These are phyloP conservation scores for Colletotrichum filicis DNA, from an alignment of 2,329 filamentous ascomycete genomes.

Conservation along the genomic window DNA sequence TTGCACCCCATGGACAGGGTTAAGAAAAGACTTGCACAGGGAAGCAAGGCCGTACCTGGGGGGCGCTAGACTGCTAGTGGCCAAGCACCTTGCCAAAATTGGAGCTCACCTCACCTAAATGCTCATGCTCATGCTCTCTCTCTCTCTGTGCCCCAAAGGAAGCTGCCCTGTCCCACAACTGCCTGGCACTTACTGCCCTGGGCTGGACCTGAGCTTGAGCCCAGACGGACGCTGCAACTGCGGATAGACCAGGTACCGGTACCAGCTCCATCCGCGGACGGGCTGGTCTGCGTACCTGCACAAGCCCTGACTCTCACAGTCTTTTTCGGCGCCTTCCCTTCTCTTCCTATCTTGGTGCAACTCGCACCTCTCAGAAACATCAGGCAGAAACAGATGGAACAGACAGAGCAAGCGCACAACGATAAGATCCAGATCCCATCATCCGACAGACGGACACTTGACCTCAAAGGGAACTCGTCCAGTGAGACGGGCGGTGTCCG, in stretches of 20 bases:
- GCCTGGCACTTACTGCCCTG: background rate
- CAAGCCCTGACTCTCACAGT: constrained; percentile 16
- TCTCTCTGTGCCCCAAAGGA: background rate
- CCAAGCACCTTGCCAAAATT: background rate
- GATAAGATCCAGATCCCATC: too few species aligned
- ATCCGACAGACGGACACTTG: background rate
- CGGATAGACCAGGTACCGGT: constrained; percentile 16
- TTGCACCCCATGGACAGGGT: background rate
- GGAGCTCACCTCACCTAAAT: background rate
- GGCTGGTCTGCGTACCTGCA: constrained; percentile 26
- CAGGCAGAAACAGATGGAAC: background rate
- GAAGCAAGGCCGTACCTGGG: background rate
- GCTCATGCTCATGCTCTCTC: background rate
- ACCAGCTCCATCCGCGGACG: constrained; percentile 7
- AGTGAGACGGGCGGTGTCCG: background rate
- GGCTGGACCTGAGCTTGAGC: background rate
- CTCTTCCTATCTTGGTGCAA: background rate
- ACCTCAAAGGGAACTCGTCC: background rate
- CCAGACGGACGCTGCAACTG: background rate
- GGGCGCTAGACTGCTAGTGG: background rate
- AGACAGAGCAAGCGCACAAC: too few species aligned
- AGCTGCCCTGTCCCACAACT: background rate
- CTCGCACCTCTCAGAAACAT: background rate
- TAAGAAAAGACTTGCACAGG: background rate
- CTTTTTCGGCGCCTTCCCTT: background rate